phyloP scores from a whole-genome alignment of 768 basidiomycete species.

The Hirschioporus abietinus region DNA sequence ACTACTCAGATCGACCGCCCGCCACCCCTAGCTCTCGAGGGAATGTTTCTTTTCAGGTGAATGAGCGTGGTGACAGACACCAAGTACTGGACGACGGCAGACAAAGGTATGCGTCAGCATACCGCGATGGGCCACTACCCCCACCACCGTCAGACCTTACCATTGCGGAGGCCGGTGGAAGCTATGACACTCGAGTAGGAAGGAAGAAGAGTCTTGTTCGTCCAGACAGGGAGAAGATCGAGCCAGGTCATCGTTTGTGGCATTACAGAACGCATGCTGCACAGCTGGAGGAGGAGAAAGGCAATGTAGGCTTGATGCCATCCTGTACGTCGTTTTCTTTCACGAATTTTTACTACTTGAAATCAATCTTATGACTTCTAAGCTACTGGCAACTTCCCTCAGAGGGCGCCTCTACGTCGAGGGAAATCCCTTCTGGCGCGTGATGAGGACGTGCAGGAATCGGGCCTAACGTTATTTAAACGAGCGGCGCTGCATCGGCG shows the following conservation, averaged over 20 bases:
- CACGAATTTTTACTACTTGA: constrained; percentile 12
- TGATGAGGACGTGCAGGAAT: constrained; percentile 88
- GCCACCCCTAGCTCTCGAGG: constrained; percentile 13
- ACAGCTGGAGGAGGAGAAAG: constrained; percentile 61
- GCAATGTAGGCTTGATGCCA: constrained; percentile 65
- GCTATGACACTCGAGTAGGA: constrained; percentile 48
- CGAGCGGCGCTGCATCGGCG: constrained; percentile 76
- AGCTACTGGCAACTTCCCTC: constrained; percentile 81
- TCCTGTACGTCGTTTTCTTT: constrained; percentile 57
- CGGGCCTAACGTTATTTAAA: constrained; percentile 89
- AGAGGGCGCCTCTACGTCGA: constrained; percentile 55
- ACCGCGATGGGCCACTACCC: constrained; percentile 39
- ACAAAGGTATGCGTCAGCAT: constrained; percentile 38
- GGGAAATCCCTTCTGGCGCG: constrained; percentile 87
- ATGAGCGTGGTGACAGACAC: constrained; percentile 65
- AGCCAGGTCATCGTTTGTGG: constrained; percentile 90
- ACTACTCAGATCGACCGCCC: constrained; percentile 15
- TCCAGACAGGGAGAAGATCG: constrained; percentile 95
- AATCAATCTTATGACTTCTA: constrained; percentile 8
- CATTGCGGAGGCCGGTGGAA: constrained; percentile 38
- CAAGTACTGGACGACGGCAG: constrained; percentile 51
- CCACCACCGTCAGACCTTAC: constrained; percentile 24
- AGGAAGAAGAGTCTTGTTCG: constrained; percentile 90
- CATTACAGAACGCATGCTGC: constrained; percentile 89
- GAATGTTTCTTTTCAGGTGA: constrained; percentile 64